Percentiles rank a stretch among this genome's conserved stretches.
Evolutionary conservation across 805 yeast species (phyloP).

Genomic region (Ogataea paraovalis): DNA sequence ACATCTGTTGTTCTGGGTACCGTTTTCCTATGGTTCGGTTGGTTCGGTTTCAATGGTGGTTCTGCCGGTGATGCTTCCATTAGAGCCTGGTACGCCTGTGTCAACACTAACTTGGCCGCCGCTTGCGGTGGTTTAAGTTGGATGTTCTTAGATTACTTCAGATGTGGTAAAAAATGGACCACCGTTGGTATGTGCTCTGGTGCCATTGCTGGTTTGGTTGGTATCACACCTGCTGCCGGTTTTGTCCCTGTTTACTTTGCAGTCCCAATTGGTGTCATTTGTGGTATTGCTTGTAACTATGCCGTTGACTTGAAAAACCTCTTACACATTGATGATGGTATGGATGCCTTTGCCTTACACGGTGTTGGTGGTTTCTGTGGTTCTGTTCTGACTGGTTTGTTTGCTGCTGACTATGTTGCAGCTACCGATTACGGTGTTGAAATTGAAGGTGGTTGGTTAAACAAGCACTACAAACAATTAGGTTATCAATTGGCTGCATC

Average conservation of each 20-base stretch:
- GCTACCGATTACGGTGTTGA: conserved; percentile 67
- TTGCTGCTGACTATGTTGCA: conserved; percentile 87
- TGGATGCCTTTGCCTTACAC: conserved; percentile 91
- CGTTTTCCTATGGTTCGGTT: conserved; percentile 94
- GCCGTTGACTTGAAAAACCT: conserved; percentile 76
- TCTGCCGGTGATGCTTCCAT: conserved; percentile 91
- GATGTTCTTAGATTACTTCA: conserved; percentile 85
- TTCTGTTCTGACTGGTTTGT: conserved; percentile 79
- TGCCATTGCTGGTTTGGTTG: conserved; percentile 88
- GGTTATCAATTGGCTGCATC: conserved; percentile 86
- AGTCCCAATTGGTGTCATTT: conserved; percentile 74
- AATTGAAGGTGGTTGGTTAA: conserved; percentile 84
- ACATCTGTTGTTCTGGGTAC: conserved; percentile 90
- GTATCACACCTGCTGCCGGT: conserved; percentile 97
- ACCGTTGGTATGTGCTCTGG: conserved; percentile 94
- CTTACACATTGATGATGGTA: conserved; percentile 84
- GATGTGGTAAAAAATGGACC: conserved; percentile 88
- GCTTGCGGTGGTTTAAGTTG: conserved; percentile 89
- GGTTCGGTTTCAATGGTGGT: conserved; percentile 99
- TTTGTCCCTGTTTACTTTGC: conserved; percentile 90
- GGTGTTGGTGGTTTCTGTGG: conserved; percentile 93
- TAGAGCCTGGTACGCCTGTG: conserved; percentile 91
- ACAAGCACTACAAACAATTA: conserved; percentile 76
- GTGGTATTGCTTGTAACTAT: conserved; percentile 75
- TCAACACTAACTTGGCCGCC: conserved; percentile 93